Base-by-base conservation (phyloP, 2,329 filamentous ascomycete species). In the Mariannaea elegans region DNA sequence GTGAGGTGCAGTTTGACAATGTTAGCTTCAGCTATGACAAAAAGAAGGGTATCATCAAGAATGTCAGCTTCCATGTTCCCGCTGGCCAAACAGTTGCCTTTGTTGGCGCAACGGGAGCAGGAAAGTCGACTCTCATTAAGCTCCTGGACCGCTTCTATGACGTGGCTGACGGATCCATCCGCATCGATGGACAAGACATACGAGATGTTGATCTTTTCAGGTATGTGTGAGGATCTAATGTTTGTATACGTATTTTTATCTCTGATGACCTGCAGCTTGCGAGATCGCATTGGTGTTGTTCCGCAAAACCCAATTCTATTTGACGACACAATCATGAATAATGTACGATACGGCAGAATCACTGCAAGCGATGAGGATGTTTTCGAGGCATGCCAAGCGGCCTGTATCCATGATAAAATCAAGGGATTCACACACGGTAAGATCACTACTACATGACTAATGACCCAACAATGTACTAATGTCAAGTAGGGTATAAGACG, bases 131-230 rank as follows among this genome's bases (percentile, higher is more conserved):
- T 1, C 78, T 85, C 27, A 71, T 87, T 38, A 86, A 85, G 67
- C 77, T 88, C n/a, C 74, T 88, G 6, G 81, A 84, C 65, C 83
- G 85, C 1, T 86, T 85, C 65, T 88, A 87, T 70, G 84, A 87
- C 59, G 82, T 85, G 2, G 82, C 76, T 0, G 72, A 74, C 8
- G 86, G 86, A 2, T 76, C 76, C 10, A 84, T 89, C 60, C 73
- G 75, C 7, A 83, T 88, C 32, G 84, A 88, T 58, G 83, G 81
- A 2, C 82, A 87, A 57, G 83, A 87, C 62, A 77, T 88, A 56
- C 81, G 82, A 12, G 79, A 86, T 16, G 81, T 85, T 34, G 79
- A 84, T 54, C 70, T 85, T 18, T 79, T 73, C 61, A 83, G 80
- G 80, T 80, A 66, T 49, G 64, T 31, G 13, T 3, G 18, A 23